Evolutionary conservation across 2,329 filamentous ascomycete species (phyloP).

Genomic region (Orbilia blumenaviensis): DNA sequence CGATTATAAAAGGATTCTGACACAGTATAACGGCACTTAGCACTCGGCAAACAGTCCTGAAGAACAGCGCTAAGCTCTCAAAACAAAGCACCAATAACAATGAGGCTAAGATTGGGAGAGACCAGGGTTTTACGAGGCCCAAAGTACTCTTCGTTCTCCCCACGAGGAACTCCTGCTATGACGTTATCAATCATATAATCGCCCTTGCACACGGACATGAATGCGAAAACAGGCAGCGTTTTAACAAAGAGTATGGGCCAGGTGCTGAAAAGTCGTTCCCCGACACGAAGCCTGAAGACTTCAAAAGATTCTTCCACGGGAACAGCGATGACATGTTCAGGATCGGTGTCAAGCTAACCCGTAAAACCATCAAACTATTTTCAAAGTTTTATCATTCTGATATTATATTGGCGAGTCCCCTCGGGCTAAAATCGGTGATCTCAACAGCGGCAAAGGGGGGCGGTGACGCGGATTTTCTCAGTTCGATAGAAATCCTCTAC

Average conservation of each 20-base stretch:
- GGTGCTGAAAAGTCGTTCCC: slow-evolving; percentile 73
- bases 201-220: slow-evolving; percentile 82
- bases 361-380: slow-evolving; percentile 95
- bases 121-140: slow-evolving; percentile 94
- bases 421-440: slow-evolving; percentile 89
- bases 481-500: slow-evolving; percentile 88
- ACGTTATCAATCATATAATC: slow-evolving; percentile 79
- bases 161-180: slow-evolving; percentile 84
- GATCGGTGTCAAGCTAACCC: slow-evolving; percentile 93
- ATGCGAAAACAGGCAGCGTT: slow-evolving; percentile 93
- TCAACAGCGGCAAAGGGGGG: slow-evolving; percentile 74
- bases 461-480: slow-evolving; percentile 86
- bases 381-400: slow-evolving; percentile 96
- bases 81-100: slow-evolving; percentile 71
- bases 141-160: slow-evolving; percentile 92
- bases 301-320: slow-evolving; percentile 86
- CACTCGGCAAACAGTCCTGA: slow-evolving; percentile 88
- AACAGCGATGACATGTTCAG: slow-evolving; percentile 98
- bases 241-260: slow-evolving; percentile 78
- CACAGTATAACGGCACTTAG: slow-evolving; percentile 59
- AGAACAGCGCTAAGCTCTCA: slow-evolving; percentile 83
- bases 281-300: slow-evolving; percentile 82
- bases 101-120: slow-evolving; percentile 73
- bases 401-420: slow-evolving; percentile 87
- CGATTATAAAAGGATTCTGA: neutral